Conservation (phyloP, 2,329 filamentous ascomycete species). For the Diplodia intermedia region DNA sequence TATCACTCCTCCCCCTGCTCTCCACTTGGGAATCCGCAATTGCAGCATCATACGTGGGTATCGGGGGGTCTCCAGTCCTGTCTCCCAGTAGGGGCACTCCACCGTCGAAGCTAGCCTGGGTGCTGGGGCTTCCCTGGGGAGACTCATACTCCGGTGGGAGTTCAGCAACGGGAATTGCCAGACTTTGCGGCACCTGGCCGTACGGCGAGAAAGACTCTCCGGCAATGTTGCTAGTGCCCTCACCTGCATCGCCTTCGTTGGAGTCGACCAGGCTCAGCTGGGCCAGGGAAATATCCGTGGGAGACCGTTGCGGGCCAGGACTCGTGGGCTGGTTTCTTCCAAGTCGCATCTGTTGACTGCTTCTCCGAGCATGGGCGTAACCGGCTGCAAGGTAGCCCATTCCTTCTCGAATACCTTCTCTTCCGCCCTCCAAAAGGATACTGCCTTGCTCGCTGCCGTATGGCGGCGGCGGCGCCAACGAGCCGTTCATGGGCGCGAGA, state of each 20-base stretch:
- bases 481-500: conserved; percentile 92
- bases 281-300: conserved; percentile 94
- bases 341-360: conserved; percentile 79
- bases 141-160: conserved; percentile 60
- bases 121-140: conserved; percentile 49
- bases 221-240: conserved; percentile 65
- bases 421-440: conserved; percentile 87
- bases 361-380: conserved; percentile 69
- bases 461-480: conserved; percentile 90
- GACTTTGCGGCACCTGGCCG: conserved; percentile 23
- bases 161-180: conserved; percentile 39
- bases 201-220: conserved; percentile 20
- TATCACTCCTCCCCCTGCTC: conserved; percentile 75
- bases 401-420: conserved; percentile 60
- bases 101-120: conserved; percentile 51
- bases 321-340: conserved; percentile 73
- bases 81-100: conserved; percentile 55
- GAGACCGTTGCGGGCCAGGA: conserved; percentile 86
- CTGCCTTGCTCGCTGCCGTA: conserved; percentile 98
- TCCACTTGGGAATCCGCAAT: conserved; percentile 82
- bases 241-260: conserved; percentile 68
- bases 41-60: conserved; percentile 83
- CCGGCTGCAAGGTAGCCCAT: conserved; percentile 57
- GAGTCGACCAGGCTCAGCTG: conserved; percentile 77
- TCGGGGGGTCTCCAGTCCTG: conserved; percentile 63